A percentile compares a stretch with the other conserved stretches of the same genome.
phyloP scores from a whole-genome alignment of 257 asterid species.

The Solanum acaule region DNA sequence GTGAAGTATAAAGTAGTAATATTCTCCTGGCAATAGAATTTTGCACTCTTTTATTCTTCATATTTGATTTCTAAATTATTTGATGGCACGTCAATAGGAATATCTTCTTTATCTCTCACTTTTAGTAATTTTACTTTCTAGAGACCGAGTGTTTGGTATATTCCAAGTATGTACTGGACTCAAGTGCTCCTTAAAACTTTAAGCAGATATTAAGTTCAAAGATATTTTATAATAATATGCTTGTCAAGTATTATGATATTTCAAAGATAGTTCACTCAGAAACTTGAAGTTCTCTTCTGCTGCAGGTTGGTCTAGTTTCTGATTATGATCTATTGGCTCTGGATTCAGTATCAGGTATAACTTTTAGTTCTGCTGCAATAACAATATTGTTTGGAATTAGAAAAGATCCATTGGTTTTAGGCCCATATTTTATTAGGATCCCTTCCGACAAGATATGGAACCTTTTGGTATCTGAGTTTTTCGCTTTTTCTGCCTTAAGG shows the following conservation, averaged over 20 bases:
- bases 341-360: conserved; percentile 72
- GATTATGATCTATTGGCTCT: conserved; percentile 78
- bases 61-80: not conserved
- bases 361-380: not conserved
- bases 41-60: not conserved
- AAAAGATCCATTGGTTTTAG: not conserved
- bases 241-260: not conserved
- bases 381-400: not conserved
- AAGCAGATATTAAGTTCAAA: not conserved
- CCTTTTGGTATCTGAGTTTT: not conserved
- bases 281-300: not conserved
- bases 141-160: not conserved
- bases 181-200: not conserved
- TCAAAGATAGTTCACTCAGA: not conserved
- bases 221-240: not conserved
- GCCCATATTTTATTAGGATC: no score
- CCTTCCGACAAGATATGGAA: not conserved
- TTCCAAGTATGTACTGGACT: not conserved
- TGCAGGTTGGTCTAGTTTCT: conserved; percentile 81
- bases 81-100: not conserved
- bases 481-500: not conserved
- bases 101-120: not conserved
- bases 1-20: not conserved
- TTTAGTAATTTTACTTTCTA: not conserved
- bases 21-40: not conserved